Conservation (phyloP, 306 rosid species). For the Trifolium subterraneum region DNA sequence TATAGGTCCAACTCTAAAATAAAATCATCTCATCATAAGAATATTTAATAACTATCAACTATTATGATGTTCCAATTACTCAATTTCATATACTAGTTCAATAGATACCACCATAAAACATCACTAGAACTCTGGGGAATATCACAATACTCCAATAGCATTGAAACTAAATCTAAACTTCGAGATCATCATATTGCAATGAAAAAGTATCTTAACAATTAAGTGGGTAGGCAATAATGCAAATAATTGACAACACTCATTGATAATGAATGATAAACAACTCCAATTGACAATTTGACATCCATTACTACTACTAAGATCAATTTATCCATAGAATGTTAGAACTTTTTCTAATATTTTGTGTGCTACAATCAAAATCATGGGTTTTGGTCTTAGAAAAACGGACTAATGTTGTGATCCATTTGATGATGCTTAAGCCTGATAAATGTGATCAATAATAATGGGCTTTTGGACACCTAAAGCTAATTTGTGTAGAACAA, state of each 20-base stretch:
- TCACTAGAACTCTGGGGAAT: not conserved
- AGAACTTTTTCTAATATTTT: too few species aligned
- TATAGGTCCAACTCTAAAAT: conserved; percentile 13
- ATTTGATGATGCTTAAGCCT: too few species aligned
- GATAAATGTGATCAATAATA: too few species aligned
- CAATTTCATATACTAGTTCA: conserved; percentile 9
- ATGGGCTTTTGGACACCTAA: too few species aligned
- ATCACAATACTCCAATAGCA: conserved; percentile 12
- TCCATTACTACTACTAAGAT: not conserved
- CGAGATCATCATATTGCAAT: not conserved
- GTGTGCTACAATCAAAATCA: too few species aligned
- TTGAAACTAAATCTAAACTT: conserved; percentile 24
- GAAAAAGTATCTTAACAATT: conserved; percentile 12
- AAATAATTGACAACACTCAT: not conserved
- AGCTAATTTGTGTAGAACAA: too few species aligned
- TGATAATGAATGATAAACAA: not conserved
- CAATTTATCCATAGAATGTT: not conserved
- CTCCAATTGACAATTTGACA: not conserved
- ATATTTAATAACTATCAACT: conserved; percentile 13
- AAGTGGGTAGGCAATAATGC: not conserved
- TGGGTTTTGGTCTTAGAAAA: too few species aligned
- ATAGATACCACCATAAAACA: not conserved
- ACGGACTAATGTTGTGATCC: too few species aligned
- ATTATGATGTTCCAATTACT: not conserved
- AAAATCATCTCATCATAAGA: not conserved